These are phyloP conservation scores for Anethum foeniculum DNA, from an alignment of 140 eudicot species.

Conservation along the genomic window DNA sequence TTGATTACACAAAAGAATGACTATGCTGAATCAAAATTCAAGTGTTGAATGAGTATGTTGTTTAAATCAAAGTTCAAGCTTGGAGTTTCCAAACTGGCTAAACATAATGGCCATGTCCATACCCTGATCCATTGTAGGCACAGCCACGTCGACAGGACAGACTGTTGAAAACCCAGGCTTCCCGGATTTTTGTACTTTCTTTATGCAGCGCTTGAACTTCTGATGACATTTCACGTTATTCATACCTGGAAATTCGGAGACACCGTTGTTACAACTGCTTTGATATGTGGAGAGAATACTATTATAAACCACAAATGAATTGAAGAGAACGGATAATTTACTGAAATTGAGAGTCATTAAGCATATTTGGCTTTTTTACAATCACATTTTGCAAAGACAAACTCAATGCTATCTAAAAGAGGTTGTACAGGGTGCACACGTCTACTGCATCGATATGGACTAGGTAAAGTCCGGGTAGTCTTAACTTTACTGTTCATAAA, in stretches of 20 bases:
- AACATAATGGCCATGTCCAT: constrained; percentile 84
- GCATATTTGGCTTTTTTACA: too few species aligned
- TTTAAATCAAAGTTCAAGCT: constrained; percentile 46
- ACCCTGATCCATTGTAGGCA: constrained; percentile 84
- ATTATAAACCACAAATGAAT: too few species aligned
- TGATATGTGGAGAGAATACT: too few species aligned
- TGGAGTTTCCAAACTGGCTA: constrained; percentile 63
- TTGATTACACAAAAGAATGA: constrained; percentile 5
- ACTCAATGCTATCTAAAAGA: too few species aligned
- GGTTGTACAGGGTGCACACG: too few species aligned
- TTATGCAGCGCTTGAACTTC: constrained; percentile 86
- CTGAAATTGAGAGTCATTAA: too few species aligned
- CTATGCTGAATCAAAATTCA: constrained; percentile 3
- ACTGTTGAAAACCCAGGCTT: constrained; percentile 60
- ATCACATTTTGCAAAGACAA: too few species aligned
- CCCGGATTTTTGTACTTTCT: constrained; percentile 70
- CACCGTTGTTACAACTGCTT: too few species aligned
- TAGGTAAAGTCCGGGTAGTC: too few species aligned
- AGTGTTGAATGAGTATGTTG: constrained; percentile 2
- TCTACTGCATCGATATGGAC: too few species aligned
- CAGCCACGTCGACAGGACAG: constrained; percentile 56
- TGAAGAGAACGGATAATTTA: too few species aligned
- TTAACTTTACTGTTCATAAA: too few species aligned
- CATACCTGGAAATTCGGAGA: constrained; percentile 39
- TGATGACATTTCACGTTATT: constrained; percentile 71